These are phyloP conservation scores for Fusarium odoratissimum DNA, from an alignment of 2,329 filamentous ascomycete genomes.

Conservation along the genomic window DNA sequence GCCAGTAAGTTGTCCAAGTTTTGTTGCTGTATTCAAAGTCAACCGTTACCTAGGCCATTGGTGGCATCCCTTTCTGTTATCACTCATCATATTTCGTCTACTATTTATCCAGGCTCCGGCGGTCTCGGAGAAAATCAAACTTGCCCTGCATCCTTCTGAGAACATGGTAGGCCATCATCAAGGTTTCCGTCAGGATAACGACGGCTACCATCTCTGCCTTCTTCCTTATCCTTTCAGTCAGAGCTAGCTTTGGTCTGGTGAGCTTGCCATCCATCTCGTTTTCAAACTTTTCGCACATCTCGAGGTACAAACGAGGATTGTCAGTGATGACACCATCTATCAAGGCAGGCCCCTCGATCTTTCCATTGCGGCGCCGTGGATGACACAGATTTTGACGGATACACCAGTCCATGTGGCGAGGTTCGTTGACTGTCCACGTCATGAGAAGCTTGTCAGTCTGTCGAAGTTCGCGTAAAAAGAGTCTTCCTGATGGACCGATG, in stretches of 20 bases:
- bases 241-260: constrained; percentile 6
- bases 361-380: constrained; percentile 43
- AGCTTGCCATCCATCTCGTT: constrained; percentile 49
- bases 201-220: constrained; percentile 32
- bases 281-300: constrained; percentile 63
- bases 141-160: constrained; percentile 43
- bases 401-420: constrained; percentile 83
- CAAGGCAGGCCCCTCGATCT: constrained; percentile 25
- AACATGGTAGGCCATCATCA: constrained; percentile 42
- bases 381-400: constrained; percentile 59
- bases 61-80: background rate
- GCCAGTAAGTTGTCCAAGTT: background rate
- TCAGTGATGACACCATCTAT: constrained; percentile 90
- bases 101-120: constrained; percentile 28
- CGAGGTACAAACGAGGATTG: constrained; percentile 75
- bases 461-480: constrained; percentile 72
- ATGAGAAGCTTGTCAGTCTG: constrained; percentile 68
- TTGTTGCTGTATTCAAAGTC: background rate
- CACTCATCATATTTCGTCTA: background rate
- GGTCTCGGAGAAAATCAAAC: constrained; percentile 45
- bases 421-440: constrained; percentile 89
- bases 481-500: constrained; percentile 72
- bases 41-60: background rate
- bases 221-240: constrained; percentile 25
- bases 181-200: constrained; percentile 34